Evolutionary conservation across 371 early-diverging fungal genomes (phyloP), one percentile per base, ranked within the genome.

Genomic region (Fennellomyces sp.): DNA sequence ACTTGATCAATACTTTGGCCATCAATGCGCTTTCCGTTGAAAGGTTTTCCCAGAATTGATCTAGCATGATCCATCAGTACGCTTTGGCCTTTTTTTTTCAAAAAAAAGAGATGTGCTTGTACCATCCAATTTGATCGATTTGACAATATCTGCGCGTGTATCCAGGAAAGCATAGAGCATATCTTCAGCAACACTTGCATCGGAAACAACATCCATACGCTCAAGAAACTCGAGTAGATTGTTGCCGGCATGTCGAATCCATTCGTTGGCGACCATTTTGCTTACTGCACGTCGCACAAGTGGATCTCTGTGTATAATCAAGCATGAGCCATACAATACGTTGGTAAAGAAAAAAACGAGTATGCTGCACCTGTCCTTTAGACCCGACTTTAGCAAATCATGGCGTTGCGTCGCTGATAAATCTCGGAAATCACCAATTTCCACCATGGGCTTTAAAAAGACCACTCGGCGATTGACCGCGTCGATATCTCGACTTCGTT

Each of bases 141-240:
- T 87, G 13, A 84, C 74, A 38, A 92, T 80, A 58, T 91, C 91
- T 15, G 81, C 82, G 39, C 90, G 79, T 10, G 84, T 77, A 19
- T 71, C 69, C 60, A 94, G 84, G 58, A 91, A 84, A 2, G 89
- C 83, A 42, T 83, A 84, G 35, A 90, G 73, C 2, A 87, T 84
- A 48, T 84, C 81, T 47, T 88, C 89, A 0, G 91, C 88, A 2
- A 85, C 83, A 49, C 74, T 73, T 45, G 88, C 86, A 45, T 88
- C 80, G 10, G 23, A 5, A 52, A 91, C 82, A 2, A 94, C 91
- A 71, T 94, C 93, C 58, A 95, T 76, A n/a, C 89, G 77, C 31
- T 91, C 85, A 28, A 95, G 70, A 56, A 95, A 86, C 84, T 92
- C 89, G 45, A 94, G 56, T 28, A 95, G 61, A 56, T 93, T 88